Evolutionary conservation across 441 rosid species (phyloP).

Genomic region (Corymbia calophylla): DNA sequence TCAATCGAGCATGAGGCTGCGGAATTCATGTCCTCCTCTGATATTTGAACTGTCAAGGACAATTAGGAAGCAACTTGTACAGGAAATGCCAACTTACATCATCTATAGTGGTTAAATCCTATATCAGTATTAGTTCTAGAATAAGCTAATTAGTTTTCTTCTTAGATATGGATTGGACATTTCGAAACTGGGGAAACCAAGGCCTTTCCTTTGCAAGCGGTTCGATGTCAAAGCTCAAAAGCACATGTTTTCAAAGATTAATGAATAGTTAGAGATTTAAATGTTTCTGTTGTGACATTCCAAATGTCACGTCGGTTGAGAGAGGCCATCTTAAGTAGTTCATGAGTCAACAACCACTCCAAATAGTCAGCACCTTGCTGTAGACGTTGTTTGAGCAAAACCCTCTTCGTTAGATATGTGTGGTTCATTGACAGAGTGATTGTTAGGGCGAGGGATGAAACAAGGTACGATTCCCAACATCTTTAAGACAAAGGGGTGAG

Average conservation of each 20-base stretch:
- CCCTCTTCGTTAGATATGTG: not conserved
- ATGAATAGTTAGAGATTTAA: not conserved
- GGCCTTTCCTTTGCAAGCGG: not conserved
- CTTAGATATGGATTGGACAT: not conserved
- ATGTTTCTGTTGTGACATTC: not conserved
- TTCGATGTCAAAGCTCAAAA: not conserved
- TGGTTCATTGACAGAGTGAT: not conserved
- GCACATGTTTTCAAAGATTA: not conserved
- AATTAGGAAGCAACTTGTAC: not conserved
- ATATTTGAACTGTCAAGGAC: not conserved
- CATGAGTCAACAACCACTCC: not conserved
- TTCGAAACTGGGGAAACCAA: not conserved
- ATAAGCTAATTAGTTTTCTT: not conserved
- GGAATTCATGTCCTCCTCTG: not conserved
- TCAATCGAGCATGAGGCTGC: not conserved
- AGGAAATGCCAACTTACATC: not conserved
- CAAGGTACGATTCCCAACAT: not conserved
- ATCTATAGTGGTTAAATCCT: not conserved
- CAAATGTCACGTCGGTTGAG: not conserved
- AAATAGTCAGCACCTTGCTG: not conserved
- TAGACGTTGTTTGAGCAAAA: not conserved
- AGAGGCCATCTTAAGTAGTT: not conserved
- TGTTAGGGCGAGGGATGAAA: not conserved
- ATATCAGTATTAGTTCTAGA: not conserved
- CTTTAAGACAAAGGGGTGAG: not conserved